Evolutionary conservation across 1,284 basidiomycete species (phyloP), one percentile per base, ranked within the genome.

Genomic region (Trichosporon asahii): DNA sequence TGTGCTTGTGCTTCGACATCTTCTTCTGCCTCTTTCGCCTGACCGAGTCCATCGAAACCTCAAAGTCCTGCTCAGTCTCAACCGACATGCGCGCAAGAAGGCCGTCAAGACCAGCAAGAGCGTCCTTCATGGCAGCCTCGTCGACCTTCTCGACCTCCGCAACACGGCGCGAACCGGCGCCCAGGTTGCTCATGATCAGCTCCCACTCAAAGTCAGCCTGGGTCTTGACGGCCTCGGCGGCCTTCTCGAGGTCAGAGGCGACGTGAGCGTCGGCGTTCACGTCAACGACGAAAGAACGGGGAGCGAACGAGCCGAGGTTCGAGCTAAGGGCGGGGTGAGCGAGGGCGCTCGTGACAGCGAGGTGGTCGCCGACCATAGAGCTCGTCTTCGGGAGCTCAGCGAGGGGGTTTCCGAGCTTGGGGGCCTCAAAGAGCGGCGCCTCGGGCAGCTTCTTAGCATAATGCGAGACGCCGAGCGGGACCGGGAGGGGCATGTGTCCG

Each of bases 1-100:
- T 92, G 74, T 78, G 77, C 76, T 81, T 81, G 72, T 81, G 79
- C 72, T 79, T 81, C 57, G 73, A 76, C 64, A 80, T 78, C 79
- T 80, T 81, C 78, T 78, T 79, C 70, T 78, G 77, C 68, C 79
- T 76, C 75, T 81, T 81, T 64, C 79, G 72, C 75, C 75, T 79
- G 49, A 79, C 78, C 67, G 78, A 79, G 70, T 79, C 78, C 69
- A 81, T 63, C n/a, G 74, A 61, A 46, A 70, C 71, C 27, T 67
- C 71, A n/a, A 71, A 66, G 23, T 44, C 65, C 29, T 31, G 67
- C 57, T 61, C 71, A 25, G 23, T 31, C 15, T 55, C 35, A 49
- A 60, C 21, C 8, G 68, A 44, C 31, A 64, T 66, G 27, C 73
- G 70, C 6, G 73, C 73, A 27, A 74, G 70, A 21, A 74, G 71